Conservation (phyloP, 2,329 filamentous ascomycete species). For the Alternaria consortialis region DNA sequence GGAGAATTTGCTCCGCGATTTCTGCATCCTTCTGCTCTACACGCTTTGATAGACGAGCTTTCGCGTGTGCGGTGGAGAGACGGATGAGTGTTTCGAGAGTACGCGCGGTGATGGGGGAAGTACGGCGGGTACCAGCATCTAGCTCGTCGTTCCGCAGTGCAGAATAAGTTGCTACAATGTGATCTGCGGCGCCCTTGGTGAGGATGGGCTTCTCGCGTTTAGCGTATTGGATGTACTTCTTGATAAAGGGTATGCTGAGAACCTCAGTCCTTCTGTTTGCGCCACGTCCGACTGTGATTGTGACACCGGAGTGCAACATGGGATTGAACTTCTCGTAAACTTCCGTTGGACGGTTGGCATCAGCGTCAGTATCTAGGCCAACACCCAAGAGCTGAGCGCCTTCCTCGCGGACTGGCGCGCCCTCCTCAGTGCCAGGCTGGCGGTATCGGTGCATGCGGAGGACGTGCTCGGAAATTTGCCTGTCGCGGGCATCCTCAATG, state of each 20-base stretch:
- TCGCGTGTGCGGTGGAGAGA: constrained; percentile 94
- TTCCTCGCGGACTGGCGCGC: constrained; percentile 91
- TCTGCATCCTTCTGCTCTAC: constrained; percentile 91
- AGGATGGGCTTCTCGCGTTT: constrained; percentile 91
- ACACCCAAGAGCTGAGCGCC: constrained; percentile 85
- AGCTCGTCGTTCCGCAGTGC: constrained; percentile 95
- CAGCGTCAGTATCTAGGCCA: constrained; percentile 78
- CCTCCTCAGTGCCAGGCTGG: constrained; percentile 90
- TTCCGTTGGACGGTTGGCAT: constrained; percentile 79
- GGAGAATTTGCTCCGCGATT: constrained; percentile 86
- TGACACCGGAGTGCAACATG: constrained; percentile 94
- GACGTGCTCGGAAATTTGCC: constrained; percentile 94
- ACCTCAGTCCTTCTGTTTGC: constrained; percentile 82
- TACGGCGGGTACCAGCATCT: constrained; percentile 90
- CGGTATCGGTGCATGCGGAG: constrained; percentile 97
- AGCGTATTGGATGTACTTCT: constrained; percentile 99
- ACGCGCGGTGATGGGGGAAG: constrained; percentile 94
- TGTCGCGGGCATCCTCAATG: constrained; percentile 91
- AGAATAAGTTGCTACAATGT: constrained; percentile 91
- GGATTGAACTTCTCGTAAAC: constrained; percentile 96
- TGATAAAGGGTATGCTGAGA: constrained; percentile 95
- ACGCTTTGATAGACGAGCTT: constrained; percentile 83
- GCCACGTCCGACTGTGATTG: constrained; percentile 76
- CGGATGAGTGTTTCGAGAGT: constrained; percentile 98
- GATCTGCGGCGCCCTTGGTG: constrained; percentile 89